Conservation (phyloP, 73 alveolate species). For the Blepharisma stoltei region DNA sequence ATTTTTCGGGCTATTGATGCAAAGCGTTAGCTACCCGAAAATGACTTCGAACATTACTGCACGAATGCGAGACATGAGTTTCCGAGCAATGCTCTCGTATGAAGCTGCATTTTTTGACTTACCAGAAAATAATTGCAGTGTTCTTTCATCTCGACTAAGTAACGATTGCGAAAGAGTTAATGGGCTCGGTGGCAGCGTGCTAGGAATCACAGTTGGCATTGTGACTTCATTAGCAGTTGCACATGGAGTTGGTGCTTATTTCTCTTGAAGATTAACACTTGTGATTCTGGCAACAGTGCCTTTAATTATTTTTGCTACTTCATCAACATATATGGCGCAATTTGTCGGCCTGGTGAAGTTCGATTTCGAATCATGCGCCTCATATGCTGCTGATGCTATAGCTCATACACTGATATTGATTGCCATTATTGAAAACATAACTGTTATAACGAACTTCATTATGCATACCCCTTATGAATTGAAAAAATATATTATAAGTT, state of each 20-base stretch:
- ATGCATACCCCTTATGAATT: too few relatives aligned
- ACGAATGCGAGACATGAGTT: slow-evolving; percentile 37
- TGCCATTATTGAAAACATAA: too few relatives aligned
- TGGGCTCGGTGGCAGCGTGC: neutral
- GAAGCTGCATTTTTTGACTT: slow-evolving; percentile 47
- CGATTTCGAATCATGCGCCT: slow-evolving; percentile 37
- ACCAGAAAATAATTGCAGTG: slow-evolving; percentile 30
- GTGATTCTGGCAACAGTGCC: slow-evolving; percentile 16
- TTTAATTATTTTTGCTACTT: slow-evolving; percentile 32
- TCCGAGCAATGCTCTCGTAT: slow-evolving; percentile 32
- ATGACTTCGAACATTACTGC: slow-evolving; percentile 28
- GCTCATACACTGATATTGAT: too few relatives aligned
- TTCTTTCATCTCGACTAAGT: slow-evolving; percentile 33
- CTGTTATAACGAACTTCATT: too few relatives aligned
- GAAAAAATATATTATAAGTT: too few relatives aligned
- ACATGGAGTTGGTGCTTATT: neutral
- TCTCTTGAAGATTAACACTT: slow-evolving; percentile 5
- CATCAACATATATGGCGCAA: slow-evolving; percentile 29
- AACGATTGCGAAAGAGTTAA: slow-evolving; percentile 37
- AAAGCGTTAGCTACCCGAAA: neutral
- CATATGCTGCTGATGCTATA: slow-evolving; percentile 59
- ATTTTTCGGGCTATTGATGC: neutral
- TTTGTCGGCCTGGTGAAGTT: neutral
- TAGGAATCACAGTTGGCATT: neutral
- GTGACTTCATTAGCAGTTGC: neutral